Conservation (phyloP, 2,329 filamentous ascomycete species). For the Pestalotiopsis sp. region DNA sequence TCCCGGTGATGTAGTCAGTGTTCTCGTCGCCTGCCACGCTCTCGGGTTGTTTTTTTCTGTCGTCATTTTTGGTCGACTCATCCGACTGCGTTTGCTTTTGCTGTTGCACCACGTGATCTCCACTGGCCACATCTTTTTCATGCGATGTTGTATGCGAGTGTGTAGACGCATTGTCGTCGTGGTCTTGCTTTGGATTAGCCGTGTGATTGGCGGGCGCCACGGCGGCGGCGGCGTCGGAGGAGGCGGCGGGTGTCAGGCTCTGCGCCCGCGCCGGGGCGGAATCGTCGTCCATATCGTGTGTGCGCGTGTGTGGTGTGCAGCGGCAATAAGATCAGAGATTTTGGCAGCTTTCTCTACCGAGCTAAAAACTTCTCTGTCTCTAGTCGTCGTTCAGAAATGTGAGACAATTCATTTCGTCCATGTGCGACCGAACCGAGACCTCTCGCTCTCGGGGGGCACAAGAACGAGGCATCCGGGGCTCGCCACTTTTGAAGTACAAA, state of each 20-base stretch:
- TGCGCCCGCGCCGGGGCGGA: not conserved
- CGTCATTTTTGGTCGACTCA: not conserved
- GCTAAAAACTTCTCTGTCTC: no score
- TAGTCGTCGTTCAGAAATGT: no score
- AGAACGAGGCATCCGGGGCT: no score
- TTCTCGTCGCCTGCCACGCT: conserved; percentile 11
- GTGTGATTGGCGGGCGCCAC: not conserved
- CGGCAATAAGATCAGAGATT: not conserved
- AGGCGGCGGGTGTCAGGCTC: not conserved
- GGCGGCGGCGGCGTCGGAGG: not conserved
- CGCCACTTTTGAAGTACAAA: no score
- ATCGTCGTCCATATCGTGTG: conserved; percentile 4
- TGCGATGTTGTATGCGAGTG: not conserved
- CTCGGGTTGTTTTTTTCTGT: no score
- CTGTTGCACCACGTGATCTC: not conserved
- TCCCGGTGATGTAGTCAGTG: conserved; percentile 27
- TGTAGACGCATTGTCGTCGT: not conserved
- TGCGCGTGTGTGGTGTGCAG: not conserved
- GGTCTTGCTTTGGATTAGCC: not conserved
- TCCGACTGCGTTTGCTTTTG: not conserved
- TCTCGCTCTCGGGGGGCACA: no score
- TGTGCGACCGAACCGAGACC: no score
- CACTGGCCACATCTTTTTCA: not conserved
- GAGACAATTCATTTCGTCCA: no score
- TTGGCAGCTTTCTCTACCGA: not conserved